Base-by-base conservation (phyloP, 441 rosid genomes). In the Croton setiger region DNA sequence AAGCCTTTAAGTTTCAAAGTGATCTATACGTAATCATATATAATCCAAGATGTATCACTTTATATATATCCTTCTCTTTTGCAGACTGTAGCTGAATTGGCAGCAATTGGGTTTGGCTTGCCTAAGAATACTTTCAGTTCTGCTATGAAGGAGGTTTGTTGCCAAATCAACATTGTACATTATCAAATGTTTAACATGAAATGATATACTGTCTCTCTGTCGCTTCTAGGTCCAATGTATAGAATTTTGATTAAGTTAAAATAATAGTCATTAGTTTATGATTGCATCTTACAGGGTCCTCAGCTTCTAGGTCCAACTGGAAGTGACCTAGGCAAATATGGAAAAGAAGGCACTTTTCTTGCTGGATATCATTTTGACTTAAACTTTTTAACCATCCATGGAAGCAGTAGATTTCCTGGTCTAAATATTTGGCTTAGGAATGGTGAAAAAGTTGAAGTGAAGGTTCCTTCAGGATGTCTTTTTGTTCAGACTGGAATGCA, bases 251-350 rank as follows among this genome's bases (percentile, higher is more conserved):
- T n/a, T n/a, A n/a, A n/a, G n/a, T n/a, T n/a, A n/a, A n/a, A n/a
- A n/a, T n/a, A n/a, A n/a, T n/a, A n/a, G n/a, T n/a, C n/a, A n/a
- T n/a, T n/a, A n/a, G n/a, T n/a, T n/a, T n/a, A n/a, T n/a, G n/a
- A n/a, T n/a, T n/a, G n/a, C n/a, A n/a, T n/a, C n/a, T n/a, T n/a
- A n/a, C 79, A 93, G 96, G 97, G 98, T 67, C 97, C 97, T 13
- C 95, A 89, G 81, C 96, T 93, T 75, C 97, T 91, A 74, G 98
- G 89, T 68, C 98, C 98, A 36, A 93, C 98, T 18, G 98, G 98
- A 52, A 89, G 97, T 79, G 90, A 93, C 80, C 96, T 93, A 54
- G 49, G 75, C 63, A 70, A 76, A 52, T 78, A 89, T 75, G 83
- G 84, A 39, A 76, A 93, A 82, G 89, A 88, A 72, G 95, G 96